Evolutionary conservation across 805 yeast genomes (phyloP), one percentile per base, ranked within the genome.

Genomic region (Teunomyces panamensis): DNA sequence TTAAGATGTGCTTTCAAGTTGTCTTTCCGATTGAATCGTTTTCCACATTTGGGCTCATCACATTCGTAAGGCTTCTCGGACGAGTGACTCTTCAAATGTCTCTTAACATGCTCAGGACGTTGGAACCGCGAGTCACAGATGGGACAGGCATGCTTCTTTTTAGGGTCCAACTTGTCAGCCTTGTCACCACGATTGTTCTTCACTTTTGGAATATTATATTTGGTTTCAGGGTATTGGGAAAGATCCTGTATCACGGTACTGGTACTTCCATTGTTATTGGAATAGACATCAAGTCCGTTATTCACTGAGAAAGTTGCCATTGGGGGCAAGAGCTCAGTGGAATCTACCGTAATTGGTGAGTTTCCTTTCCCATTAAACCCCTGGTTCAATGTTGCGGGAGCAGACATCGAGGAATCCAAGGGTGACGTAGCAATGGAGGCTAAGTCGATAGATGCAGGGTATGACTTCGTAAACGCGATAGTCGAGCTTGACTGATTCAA

Each of bases 31-130:
- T 80, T 80, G 62, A 80, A 80, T 49, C 83, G 63, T 59, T 79
- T 78, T 20, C 78, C 78, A 59, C 85, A 80, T 34, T 72, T 67
- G 3, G 68, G 68, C 53, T 74, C 75, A 44, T 78, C 75, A 59
- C 85, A 80, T 49, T 69, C 74, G 54, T 71, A 80, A 6, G 85
- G 85, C 56, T 79, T 80, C 52, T 80, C 84, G 9, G 77, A 67
- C 4, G 81, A 75, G 60, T 80, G 85, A 37, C 79, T 71, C 58
- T 81, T 74, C 77, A 80, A 71, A 56, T 80, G 83, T 51, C 88
- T 62, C 60, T 80, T 84, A 27, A 84, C 89, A 62, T 84, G 89
- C 56, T 84, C 89, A 2, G 89, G 86, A 53, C 87, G 64, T 60
- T 83, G 88, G 69, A 83, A 83, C 44, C 77, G 64, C 34, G 81